Evolutionary conservation across 2,329 filamentous ascomycete species (phyloP).

Genomic region (Chaetomium strumarium): DNA sequence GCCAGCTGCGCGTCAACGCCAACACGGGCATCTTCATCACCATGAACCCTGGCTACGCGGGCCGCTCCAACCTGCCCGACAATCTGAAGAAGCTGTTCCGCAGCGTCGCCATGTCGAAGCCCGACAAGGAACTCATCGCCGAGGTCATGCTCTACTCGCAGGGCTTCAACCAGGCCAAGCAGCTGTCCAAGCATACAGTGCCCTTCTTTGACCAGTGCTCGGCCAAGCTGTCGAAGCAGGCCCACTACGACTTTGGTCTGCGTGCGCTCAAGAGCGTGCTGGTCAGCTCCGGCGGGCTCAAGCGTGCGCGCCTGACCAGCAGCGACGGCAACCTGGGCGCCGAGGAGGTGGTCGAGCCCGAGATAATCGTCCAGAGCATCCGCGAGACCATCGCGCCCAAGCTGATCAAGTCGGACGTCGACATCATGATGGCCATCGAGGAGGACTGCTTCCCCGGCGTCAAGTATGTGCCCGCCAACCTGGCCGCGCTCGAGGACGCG

Average conservation of each 20-base stretch:
- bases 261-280: conserved; percentile 97
- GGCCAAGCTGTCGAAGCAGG: conserved; percentile 79
- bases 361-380: conserved; percentile 97
- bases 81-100: conserved; percentile 99
- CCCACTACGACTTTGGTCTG: conserved; percentile 97
- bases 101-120: conserved; percentile 99
- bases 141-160: conserved; percentile 99
- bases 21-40: conserved; percentile 99
- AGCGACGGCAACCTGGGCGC: conserved; percentile 52
- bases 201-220: conserved; percentile 96
- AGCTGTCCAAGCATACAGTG: conserved; percentile 89
- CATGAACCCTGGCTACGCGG: conserved; percentile 99
- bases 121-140: conserved; percentile 97
- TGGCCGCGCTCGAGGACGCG: conserved; percentile 71
- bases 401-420: conserved; percentile 85
- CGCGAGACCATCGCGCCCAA: conserved; percentile 98
- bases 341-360: conserved; percentile 77
- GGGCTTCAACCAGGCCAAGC: conserved; percentile 94
- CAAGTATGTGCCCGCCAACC: conserved; percentile 82
- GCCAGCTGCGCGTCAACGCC: conserved; percentile 79
- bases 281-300: conserved; percentile 93
- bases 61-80: conserved; percentile 94
- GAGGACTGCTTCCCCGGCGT: conserved; percentile 84
- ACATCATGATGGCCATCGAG: conserved; percentile 81
- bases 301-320: conserved; percentile 68